Evolutionary conservation across 2,329 filamentous ascomycete genomes (phyloP).

Genomic region (Bipolaris gigantea): DNA sequence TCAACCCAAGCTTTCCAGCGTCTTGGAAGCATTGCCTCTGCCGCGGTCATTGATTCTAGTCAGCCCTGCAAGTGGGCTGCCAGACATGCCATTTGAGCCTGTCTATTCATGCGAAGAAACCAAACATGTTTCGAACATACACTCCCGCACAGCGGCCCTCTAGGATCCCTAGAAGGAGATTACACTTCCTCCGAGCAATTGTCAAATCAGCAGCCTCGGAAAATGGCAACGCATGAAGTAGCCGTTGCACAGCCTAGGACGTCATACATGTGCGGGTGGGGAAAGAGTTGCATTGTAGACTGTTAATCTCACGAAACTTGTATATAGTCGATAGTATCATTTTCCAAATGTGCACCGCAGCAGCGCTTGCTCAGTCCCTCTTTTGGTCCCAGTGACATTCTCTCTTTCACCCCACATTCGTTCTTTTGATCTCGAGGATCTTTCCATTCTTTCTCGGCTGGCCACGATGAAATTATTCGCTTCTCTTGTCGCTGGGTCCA

Average conservation of each 20-base stretch:
- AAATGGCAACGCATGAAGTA: slow-evolving; percentile 22
- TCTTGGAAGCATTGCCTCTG: not conserved
- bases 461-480: slow-evolving; percentile 34
- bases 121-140: slow-evolving; percentile 35
- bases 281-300: slow-evolving; percentile 5
- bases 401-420: slow-evolving; percentile 22
- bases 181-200: not conserved
- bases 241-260: slow-evolving; percentile 17
- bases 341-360: not conserved
- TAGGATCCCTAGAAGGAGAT: slow-evolving; percentile 15
- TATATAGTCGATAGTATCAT: slow-evolving; percentile 2
- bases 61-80: not conserved
- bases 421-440: slow-evolving; percentile 26
- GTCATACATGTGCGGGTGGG: slow-evolving; percentile 22
- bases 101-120: slow-evolving; percentile 18
- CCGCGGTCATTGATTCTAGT: not conserved
- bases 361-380: slow-evolving; percentile 17
- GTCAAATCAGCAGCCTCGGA: not conserved
- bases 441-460: slow-evolving; percentile 33
- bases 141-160: slow-evolving; percentile 1
- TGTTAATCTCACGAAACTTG: slow-evolving; percentile 14
- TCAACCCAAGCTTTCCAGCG: not conserved
- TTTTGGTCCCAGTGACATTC: slow-evolving; percentile 30
- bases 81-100: not conserved
- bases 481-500: slow-evolving; percentile 23